phyloP scores from a whole-genome alignment of 2,329 filamentous ascomycete species.

The Ambrosiella xylebori region DNA sequence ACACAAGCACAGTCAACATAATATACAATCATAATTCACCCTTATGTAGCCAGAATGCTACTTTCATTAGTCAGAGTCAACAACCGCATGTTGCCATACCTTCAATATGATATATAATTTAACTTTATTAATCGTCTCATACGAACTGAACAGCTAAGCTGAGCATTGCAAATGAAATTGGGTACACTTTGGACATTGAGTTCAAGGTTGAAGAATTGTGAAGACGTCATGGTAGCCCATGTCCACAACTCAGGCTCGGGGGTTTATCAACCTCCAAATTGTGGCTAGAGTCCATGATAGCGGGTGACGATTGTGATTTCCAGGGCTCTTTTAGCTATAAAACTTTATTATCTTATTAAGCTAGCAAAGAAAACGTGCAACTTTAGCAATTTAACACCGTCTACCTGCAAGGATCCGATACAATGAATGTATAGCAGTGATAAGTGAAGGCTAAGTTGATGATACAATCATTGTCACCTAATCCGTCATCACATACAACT shows the following conservation, averaged over 20 bases:
- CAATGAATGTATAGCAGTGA: not conserved
- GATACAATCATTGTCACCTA: not conserved
- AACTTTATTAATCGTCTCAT: not conserved
- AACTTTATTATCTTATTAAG: not conserved
- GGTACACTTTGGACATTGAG: not conserved
- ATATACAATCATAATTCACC: not conserved
- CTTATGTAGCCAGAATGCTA: not conserved
- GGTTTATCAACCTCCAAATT: not conserved
- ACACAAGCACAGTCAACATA: not conserved
- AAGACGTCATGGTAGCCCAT: not conserved
- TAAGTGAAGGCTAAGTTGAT: not conserved
- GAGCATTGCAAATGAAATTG: not conserved
- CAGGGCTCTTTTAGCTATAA: not conserved
- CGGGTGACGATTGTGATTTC: not conserved
- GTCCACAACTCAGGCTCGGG: not conserved
- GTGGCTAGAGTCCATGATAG: not conserved
- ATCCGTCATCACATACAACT: constrained; percentile 3
- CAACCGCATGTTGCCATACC: not conserved
- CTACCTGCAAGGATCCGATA: not conserved
- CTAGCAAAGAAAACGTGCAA: not conserved
- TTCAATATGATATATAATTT: not conserved
- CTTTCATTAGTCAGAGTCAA: not conserved
- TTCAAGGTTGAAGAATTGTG: not conserved
- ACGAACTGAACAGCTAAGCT: not conserved
- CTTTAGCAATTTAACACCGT: not conserved